A percentile compares a stretch with the other conserved stretches of the same genome.
Evolutionary conservation across 2,329 filamentous ascomycete genomes (phyloP).

Genomic region (Claviceps lovelessii): DNA sequence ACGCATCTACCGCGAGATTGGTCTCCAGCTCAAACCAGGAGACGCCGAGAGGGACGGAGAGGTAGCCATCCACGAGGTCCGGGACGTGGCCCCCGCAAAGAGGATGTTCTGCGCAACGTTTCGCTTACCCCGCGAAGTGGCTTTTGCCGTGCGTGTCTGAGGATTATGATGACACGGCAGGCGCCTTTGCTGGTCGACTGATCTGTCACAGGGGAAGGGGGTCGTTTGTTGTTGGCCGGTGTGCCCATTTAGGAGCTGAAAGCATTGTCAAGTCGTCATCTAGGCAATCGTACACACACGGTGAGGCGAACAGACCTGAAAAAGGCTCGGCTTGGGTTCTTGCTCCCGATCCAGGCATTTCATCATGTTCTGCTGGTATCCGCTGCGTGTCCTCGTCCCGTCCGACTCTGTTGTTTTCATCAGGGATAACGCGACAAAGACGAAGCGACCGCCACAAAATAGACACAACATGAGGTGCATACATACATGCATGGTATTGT

Average conservation of each 20-base stretch:
- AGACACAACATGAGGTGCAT: not conserved
- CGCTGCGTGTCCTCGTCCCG: not conserved
- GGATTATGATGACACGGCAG: not conserved
- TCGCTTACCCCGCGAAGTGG: conserved; percentile 66
- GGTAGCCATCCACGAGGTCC: conserved; percentile 52
- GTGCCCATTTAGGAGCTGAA: not conserved
- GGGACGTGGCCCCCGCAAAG: conserved; percentile 86
- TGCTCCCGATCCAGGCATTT: not conserved
- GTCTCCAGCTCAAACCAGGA: conserved; percentile 25
- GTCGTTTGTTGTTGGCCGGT: not conserved
- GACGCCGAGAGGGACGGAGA: conserved; percentile 33
- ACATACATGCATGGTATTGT: too few relatives aligned
- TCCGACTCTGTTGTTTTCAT: not conserved
- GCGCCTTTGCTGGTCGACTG: not conserved
- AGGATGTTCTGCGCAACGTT: conserved; percentile 95
- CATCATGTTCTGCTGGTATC: not conserved
- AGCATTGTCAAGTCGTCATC: not conserved
- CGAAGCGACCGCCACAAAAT: not conserved
- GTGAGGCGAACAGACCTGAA: not conserved
- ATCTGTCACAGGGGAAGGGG: not conserved
- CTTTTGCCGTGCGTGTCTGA: conserved; percentile 42
- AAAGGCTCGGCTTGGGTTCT: not conserved
- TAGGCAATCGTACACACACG: not conserved
- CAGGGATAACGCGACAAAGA: not conserved
- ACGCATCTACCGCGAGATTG: conserved; percentile 27